Conservation (phyloP, 169 alveolate genomes). For the Eimeria falciformis region DNA sequence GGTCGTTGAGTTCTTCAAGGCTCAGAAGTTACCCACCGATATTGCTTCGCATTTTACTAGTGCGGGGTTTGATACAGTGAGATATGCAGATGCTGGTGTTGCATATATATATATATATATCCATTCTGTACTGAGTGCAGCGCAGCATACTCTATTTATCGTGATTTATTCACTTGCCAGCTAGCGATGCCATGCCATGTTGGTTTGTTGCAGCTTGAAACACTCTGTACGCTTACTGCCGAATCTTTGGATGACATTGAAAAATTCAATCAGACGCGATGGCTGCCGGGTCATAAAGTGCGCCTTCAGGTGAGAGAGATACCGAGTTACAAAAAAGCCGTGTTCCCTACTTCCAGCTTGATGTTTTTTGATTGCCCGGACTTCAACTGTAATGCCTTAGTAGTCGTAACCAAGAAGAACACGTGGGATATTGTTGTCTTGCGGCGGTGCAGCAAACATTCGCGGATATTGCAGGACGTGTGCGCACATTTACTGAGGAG, state of each 20-base stretch:
- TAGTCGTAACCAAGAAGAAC: too few relatives aligned
- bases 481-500: slow-evolving; percentile 76
- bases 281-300: slow-evolving; percentile 94
- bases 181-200: slow-evolving; percentile 14
- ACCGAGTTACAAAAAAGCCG: too few relatives aligned
- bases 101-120: too few relatives aligned
- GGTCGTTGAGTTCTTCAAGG: slow-evolving; percentile 90
- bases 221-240: slow-evolving; percentile 88
- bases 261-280: slow-evolving; percentile 86
- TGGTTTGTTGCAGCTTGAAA: slow-evolving; percentile 83
- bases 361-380: too few relatives aligned
- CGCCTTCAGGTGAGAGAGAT: slow-evolving; percentile 74
- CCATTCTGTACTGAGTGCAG: too few relatives aligned
- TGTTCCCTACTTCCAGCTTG: too few relatives aligned
- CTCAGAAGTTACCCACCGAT: slow-evolving; percentile 89
- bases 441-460: slow-evolving; percentile 80
- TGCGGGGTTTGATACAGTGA: slow-evolving; percentile 92
- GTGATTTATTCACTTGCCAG: neutral
- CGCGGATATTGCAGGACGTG: slow-evolving; percentile 79
- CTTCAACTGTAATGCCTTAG: too few relatives aligned
- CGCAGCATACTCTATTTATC: too few relatives aligned
- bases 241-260: slow-evolving; percentile 91
- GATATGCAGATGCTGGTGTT: neutral
- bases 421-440: too few relatives aligned
- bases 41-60: slow-evolving; percentile 89